Evolutionary conservation across 176 grass and related monocot species (phyloP), one percentile per base, ranked within the genome.

Genomic region (Hordeum marinum): DNA sequence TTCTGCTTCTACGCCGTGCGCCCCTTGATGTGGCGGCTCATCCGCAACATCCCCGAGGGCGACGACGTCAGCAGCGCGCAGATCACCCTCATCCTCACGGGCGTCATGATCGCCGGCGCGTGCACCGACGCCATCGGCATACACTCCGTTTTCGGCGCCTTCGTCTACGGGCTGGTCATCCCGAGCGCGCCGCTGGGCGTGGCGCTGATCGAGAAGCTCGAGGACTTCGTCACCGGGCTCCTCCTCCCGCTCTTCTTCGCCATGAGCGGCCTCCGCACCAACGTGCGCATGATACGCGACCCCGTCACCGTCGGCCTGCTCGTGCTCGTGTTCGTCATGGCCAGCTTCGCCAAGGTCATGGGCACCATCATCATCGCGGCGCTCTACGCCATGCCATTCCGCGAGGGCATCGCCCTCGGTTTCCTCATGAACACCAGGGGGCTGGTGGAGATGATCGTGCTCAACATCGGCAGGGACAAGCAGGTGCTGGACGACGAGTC

Each of bases 381-480:
- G 24, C 66, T 91, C 13, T 93, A 93, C 77, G 81, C 68, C 55
- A 93, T 91, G 71, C 91, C 91, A 8, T 91, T 89, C 52, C 79
- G 89, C 11, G 91, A 96, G 57, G 94, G 89, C 40, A 55, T 96
- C 27, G 87, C 91, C 0, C 94, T 96, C 15, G 91, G 91, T 3
- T 93, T 96, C 77, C 81, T 96, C 15, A 96, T 93, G 94, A 93
- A 93, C 89, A 96, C 89, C n/a, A 88, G 91, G 15, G 94, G 94
- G 0, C 84, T 93, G 13, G 45, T 96, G 3, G 91, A 93, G 25
- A 87, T 96, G 87, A 89, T 96, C 76, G 84, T 93, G 63, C 89
- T 96, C 63, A 93, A 96, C 84, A 93, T 96, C 14, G 94, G 94
- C 32, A 72, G 88, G 5, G 93, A 92, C 78, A 95, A 92, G 50